These are phyloP conservation scores for Cucurbita argyrosperma DNA, from an alignment of 306 rosid genomes.

Conservation along the genomic window DNA sequence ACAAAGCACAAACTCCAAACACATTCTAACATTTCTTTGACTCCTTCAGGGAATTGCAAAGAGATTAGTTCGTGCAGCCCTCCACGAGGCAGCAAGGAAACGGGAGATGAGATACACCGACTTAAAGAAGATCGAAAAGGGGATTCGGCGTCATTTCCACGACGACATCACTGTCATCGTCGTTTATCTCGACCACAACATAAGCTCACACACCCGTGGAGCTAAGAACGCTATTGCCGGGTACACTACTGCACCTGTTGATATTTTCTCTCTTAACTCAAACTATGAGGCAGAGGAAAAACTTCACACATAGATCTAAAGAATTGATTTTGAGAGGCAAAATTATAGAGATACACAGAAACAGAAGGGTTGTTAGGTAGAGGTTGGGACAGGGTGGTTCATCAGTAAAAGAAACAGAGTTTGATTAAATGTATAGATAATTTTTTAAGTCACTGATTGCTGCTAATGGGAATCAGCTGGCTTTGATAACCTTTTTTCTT, in stretches of 20 bases:
- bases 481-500: neutral
- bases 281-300: constrained; percentile 25
- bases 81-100: constrained; percentile 75
- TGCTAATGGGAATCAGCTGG: neutral
- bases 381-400: neutral
- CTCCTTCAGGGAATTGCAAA: constrained; percentile 75
- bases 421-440: constrained; percentile 1
- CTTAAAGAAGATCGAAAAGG: constrained; percentile 67
- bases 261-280: constrained; percentile 52
- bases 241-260: constrained; percentile 63
- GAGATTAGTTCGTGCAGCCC: constrained; percentile 79
- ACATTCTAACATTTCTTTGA: neutral
- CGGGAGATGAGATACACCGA: constrained; percentile 83
- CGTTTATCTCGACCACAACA: constrained; percentile 61
- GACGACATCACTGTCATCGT: constrained; percentile 89
- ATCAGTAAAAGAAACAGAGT: neutral
- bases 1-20: neutral
- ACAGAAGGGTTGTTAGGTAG: neutral
- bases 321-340: neutral
- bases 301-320: constrained; percentile 21
- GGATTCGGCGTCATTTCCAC: constrained; percentile 76
- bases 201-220: constrained; percentile 19
- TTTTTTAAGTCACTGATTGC: constrained; percentile 1
- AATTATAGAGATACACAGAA: neutral
- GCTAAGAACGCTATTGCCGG: constrained; percentile 27